Conservation (phyloP, 2,329 filamentous ascomycete genomes). For the Pseudogymnoascus verrucosus region DNA sequence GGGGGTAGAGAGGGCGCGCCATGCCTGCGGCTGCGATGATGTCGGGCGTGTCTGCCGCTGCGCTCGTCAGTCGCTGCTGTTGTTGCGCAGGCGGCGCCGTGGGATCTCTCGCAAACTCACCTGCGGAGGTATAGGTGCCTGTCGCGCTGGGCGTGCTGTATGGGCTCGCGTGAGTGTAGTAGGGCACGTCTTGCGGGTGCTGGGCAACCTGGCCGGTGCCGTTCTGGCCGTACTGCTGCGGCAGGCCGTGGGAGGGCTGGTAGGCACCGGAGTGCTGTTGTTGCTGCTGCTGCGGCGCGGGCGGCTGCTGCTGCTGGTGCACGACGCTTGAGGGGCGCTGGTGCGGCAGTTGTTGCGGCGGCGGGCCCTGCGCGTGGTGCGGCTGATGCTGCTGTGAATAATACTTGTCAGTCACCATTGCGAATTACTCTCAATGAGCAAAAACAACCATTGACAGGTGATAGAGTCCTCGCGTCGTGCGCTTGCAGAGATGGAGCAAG, state of each 20-base stretch:
- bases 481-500: background rate
- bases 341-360: conserved; percentile 57
- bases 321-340: conserved; percentile 65
- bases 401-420: conserved; percentile 16
- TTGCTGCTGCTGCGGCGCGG: conserved; percentile 46
- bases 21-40: conserved; percentile 60
- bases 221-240: conserved; percentile 57
- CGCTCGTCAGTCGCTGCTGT: conserved; percentile 16
- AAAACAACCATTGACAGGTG: background rate
- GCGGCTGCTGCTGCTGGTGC: conserved; percentile 60
- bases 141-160: conserved; percentile 77
- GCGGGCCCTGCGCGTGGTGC: conserved; percentile 61
- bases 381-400: conserved; percentile 59
- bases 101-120: conserved; percentile 43
- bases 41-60: conserved; percentile 46
- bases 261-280: conserved; percentile 59
- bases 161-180: conserved; percentile 70
- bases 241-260: conserved; percentile 58
- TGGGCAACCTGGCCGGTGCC: conserved; percentile 54
- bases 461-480: background rate
- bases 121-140: conserved; percentile 79
- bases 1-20: conserved; percentile 69
- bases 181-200: conserved; percentile 59
- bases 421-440: background rate
- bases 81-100: conserved; percentile 10